Conservation (phyloP, 257 asterid genomes). For the Solanum pinnatisectum region DNA sequence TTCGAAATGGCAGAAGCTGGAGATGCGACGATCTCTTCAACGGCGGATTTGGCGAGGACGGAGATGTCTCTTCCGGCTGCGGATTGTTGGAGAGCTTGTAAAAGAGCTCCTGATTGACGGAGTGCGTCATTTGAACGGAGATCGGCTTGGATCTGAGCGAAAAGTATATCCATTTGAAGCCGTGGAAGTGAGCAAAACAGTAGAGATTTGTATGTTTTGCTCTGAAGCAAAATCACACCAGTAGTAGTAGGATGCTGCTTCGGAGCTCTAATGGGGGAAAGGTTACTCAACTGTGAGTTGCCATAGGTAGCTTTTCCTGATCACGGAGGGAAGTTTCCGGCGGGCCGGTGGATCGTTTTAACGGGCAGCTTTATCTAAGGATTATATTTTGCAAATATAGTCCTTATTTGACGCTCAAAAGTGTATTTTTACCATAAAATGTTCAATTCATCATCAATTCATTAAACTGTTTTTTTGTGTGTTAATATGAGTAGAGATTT, state of each 20-base stretch:
- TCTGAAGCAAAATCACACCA: background rate
- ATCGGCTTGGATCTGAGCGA: constrained; percentile 93
- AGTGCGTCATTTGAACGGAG: constrained; percentile 85
- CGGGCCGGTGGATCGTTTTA: background rate
- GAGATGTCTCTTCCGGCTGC: constrained; percentile 93
- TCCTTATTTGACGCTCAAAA: background rate
- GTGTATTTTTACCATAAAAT: background rate
- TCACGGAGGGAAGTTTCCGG: background rate
- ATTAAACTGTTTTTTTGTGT: background rate
- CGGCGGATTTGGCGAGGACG: constrained; percentile 79
- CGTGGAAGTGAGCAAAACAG: background rate
- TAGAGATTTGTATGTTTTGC: background rate
- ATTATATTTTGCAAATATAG: background rate
- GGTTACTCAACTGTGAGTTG: background rate
- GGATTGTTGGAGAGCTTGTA: constrained; percentile 88
- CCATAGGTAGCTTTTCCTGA: background rate
- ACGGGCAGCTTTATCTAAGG: background rate
- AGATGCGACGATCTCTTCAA: constrained; percentile 86
- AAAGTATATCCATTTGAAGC: constrained; percentile 59
- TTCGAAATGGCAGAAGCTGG: constrained; percentile 90
- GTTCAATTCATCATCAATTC: background rate
- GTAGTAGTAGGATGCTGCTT: background rate
- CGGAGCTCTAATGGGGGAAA: background rate
- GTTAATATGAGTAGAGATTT: no score
- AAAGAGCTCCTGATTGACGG: constrained; percentile 84